A percentile compares a stretch with the other conserved stretches of the same genome.
Evolutionary conservation across 2,329 filamentous ascomycete genomes (phyloP).

Genomic region (Albifimbria verrucaria): DNA sequence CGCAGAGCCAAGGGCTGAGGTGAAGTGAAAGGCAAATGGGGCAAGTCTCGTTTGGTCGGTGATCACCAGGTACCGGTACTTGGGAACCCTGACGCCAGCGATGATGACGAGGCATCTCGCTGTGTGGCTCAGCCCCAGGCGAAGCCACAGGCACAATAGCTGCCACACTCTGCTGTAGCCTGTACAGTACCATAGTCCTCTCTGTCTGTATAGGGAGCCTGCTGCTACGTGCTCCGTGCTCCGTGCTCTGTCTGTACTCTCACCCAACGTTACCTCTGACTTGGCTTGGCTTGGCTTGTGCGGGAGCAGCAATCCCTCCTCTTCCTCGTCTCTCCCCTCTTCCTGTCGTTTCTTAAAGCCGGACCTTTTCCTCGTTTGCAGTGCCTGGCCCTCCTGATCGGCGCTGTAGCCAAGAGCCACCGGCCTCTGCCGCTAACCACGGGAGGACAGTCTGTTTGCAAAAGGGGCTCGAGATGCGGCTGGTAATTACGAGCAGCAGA

Average conservation of each 20-base stretch:
- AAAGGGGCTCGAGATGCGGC: not conserved
- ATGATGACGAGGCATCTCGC: conserved; percentile 36
- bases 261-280: no score
- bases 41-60: not conserved
- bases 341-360: no score
- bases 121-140: conserved; percentile 10
- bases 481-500: no score
- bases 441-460: not conserved
- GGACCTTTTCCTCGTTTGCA: no score
- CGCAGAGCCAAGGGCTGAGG: no score
- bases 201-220: no score
- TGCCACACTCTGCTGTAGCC: not conserved
- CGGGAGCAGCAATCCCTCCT: not conserved
- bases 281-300: no score
- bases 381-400: not conserved
- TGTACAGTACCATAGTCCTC: not conserved
- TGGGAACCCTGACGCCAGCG: conserved; percentile 1
- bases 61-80: conserved; percentile 16
- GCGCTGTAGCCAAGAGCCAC: not conserved
- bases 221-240: no score
- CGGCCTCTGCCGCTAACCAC: not conserved
- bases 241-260: no score
- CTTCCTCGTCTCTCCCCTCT: not conserved
- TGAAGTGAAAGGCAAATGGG: not conserved
- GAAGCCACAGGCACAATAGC: conserved; percentile 4